A percentile compares a stretch with the other conserved stretches of the same genome.
These are phyloP conservation scores for Boletus vermiculosoides DNA, from an alignment of 768 basidiomycete genomes.

Conservation along the genomic window DNA sequence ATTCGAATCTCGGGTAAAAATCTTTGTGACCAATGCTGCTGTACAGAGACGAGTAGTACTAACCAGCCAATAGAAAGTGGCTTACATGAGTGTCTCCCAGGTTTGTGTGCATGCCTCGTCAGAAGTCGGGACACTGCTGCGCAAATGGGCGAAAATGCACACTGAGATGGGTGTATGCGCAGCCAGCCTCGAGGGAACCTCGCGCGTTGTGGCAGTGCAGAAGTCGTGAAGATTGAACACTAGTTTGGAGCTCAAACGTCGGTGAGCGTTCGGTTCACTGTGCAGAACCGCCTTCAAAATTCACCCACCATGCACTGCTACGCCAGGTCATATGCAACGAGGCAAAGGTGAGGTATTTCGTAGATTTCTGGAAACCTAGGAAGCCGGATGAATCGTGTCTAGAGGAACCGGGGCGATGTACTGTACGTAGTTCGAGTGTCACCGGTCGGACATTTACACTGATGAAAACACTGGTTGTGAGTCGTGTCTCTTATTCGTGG, in stretches of 20 bases:
- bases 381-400: background rate
- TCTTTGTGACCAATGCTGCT: slow-evolving; percentile 9
- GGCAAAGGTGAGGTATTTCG: slow-evolving; percentile 22
- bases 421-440: background rate
- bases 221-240: background rate
- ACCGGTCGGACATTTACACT: background rate
- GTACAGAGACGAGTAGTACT: slow-evolving; percentile 4
- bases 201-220: slow-evolving; percentile 24
- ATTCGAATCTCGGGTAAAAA: slow-evolving; percentile 1
- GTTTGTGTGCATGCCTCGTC: slow-evolving; percentile 5
- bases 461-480: background rate
- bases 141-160: background rate
- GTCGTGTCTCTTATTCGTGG: background rate
- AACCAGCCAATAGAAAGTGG: background rate
- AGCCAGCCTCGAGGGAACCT: slow-evolving; percentile 30
- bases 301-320: slow-evolving; percentile 10
- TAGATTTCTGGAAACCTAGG: slow-evolving; percentile 3
- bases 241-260: background rate
- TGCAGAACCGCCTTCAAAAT: slow-evolving; percentile 12
- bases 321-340: slow-evolving; percentile 14
- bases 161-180: background rate
- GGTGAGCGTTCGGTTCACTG: slow-evolving; percentile 6
- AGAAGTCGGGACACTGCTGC: background rate
- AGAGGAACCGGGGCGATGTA: background rate
- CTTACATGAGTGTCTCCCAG: background rate